Conservation (phyloP, 2,329 filamentous ascomycete species). For the Akanthomyces uredinophilus region DNA sequence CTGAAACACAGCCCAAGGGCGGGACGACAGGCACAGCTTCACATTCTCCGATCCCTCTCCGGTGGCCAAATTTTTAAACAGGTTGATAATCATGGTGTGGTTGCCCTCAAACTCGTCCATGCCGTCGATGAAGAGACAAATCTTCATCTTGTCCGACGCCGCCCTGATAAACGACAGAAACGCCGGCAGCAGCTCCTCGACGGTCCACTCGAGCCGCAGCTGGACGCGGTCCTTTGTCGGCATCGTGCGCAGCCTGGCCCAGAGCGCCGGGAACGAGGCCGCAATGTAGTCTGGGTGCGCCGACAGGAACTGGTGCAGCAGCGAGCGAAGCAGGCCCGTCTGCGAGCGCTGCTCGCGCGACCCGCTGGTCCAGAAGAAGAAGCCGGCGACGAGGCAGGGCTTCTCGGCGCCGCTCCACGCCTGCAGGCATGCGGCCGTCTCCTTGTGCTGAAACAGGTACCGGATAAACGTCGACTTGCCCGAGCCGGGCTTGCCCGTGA, state of each 20-base stretch:
- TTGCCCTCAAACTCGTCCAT: conserved; percentile 31
- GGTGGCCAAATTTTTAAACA: conserved; percentile 23
- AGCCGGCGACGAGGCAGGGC: conserved; percentile 31
- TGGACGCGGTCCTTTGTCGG: conserved; percentile 28
- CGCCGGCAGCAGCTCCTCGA: conserved; percentile 24
- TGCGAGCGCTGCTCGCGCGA: conserved; percentile 34
- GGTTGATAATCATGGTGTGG: conserved; percentile 23
- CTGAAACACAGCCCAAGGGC: conserved; percentile 26
- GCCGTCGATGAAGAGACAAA: conserved; percentile 29
- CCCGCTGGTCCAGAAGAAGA: conserved; percentile 43
- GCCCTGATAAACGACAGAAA: conserved; percentile 22
- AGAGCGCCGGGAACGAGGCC: conserved; percentile 24
- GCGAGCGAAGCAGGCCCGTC: conserved; percentile 31
- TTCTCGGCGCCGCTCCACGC: conserved; percentile 23
- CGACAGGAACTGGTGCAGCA: conserved; percentile 32
- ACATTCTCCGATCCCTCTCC: conserved; percentile 17
- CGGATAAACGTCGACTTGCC: conserved; percentile 44
- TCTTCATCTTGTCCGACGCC: conserved; percentile 18
- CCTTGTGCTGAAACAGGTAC: conserved; percentile 26
- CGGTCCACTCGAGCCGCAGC: conserved; percentile 27
- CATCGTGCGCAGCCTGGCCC: conserved; percentile 24
- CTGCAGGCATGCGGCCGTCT: conserved; percentile 16
- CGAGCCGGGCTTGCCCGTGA: conserved; percentile 39
- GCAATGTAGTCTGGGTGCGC: conserved; percentile 22
- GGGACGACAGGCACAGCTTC: conserved; percentile 31